These are phyloP conservation scores for Nepenthes gracilis DNA, from an alignment of 148 eudicot species.

Conservation along the genomic window DNA sequence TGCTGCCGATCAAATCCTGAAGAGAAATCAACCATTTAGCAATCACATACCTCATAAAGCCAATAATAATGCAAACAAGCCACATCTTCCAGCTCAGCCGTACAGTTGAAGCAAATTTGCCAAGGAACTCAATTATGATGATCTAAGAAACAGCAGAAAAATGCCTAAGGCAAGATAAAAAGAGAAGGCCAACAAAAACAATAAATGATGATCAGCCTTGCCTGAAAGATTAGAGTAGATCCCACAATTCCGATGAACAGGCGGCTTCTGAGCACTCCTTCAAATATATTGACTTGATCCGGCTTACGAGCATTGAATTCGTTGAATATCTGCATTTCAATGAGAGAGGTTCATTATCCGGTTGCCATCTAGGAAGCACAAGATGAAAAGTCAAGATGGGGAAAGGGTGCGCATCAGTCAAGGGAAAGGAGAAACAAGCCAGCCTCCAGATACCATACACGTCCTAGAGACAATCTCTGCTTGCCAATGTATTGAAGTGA, in stretches of 20 bases:
- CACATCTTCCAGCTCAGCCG: conserved; percentile 71
- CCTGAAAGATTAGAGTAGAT: conserved; percentile 68
- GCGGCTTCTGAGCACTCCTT: conserved; percentile 52
- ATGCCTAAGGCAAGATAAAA: neutral
- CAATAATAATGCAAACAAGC: conserved; percentile 68
- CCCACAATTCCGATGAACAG: conserved; percentile 74
- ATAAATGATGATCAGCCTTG: neutral
- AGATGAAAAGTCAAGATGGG: neutral
- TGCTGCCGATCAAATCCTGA: neutral
- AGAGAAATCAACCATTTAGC: neutral
- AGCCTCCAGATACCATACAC: neutral
- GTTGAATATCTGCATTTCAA: conserved; percentile 58
- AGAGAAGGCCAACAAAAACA: neutral
- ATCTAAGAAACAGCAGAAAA: conserved; percentile 24
- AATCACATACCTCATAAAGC: conserved; percentile 45
- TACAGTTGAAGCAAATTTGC: conserved; percentile 74
- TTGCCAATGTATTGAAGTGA: no score
- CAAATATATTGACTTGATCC: conserved; percentile 74
- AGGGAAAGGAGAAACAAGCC: neutral
- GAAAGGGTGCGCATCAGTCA: neutral
- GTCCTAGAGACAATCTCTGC: no score
- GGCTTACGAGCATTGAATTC: conserved; percentile 98
- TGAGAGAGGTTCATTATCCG: neutral
- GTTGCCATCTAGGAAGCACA: neutral
- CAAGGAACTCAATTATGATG: conserved; percentile 65